Conservation (phyloP, 306 rosid species). For the Malus domestica region DNA sequence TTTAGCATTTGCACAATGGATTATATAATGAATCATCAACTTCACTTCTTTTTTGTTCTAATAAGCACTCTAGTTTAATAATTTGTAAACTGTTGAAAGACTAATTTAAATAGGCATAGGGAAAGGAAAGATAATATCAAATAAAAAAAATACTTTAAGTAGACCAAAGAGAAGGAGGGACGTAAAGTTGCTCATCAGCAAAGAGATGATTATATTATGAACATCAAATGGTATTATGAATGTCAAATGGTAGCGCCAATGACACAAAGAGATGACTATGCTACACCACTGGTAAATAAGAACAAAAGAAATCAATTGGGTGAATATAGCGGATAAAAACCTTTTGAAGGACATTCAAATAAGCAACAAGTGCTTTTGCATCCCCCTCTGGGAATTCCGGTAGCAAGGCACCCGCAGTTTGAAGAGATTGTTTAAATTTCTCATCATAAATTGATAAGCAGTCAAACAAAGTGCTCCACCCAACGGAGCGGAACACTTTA, state of each 20-base stretch:
- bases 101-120: background rate
- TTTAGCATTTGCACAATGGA: background rate
- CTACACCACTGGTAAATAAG: background rate
- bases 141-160: background rate
- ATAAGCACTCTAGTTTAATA: background rate
- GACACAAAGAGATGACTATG: background rate
- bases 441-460: conserved; percentile 90
- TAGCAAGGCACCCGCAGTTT: conserved; percentile 72
- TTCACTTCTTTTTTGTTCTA: background rate
- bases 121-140: background rate
- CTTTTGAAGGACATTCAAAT: conserved; percentile 84
- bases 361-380: conserved; percentile 94
- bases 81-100: background rate
- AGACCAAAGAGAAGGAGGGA: background rate
- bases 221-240: background rate
- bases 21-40: background rate
- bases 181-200: background rate
- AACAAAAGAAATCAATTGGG: background rate
- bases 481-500: conserved; percentile 91
- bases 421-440: conserved; percentile 89
- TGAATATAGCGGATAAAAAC: conserved; percentile 18
- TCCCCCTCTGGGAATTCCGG: conserved; percentile 95
- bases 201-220: background rate
- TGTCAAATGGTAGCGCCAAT: background rate
- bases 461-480: conserved; percentile 95